Evolutionary conservation across 257 asterid species (phyloP), one percentile per base, ranked within the genome.

Genomic region (Solanum appendiculatum): DNA sequence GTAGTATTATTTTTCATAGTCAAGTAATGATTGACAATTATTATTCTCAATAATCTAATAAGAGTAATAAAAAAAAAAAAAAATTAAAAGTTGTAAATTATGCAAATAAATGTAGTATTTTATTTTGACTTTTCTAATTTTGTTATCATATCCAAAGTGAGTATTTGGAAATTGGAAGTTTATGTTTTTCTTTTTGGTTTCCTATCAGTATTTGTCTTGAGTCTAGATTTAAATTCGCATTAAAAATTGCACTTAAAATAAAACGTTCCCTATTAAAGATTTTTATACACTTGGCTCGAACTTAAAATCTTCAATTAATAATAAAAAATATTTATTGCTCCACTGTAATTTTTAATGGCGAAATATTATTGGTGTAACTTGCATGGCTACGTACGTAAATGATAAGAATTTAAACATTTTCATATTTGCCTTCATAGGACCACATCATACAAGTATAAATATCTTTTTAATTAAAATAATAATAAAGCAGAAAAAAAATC

Each of bases 171-270:
- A 63, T 63, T 63, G 31, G 0, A 54, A 54, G n/a, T 3, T 54
- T 54, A 0, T 63, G 0, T n/a, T 63, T n/a, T 25, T 4, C 9
- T 51, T 2, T n/a, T 63, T 11, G 4, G 5, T 9, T 60, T 60
- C 11, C 2, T 3, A 63, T 11, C 7, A 0, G 1, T 60, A n/a
- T 60, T 60, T 0, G 0, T 25, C 0, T 54, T 54, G 18, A 0
- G 0, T 54, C 18, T 54, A 2, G 16, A 54, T 51, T 2, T 51
- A 18, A 0, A 54, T 18, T 18, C 6, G 18, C 9, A 18, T 54
- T 18, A 0, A 54, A 15, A 1, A 6, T 54, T 54, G 18, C 1
- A 18, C 10, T 54, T 18, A 54, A 9, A 54, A 18, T 2, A 51
- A 51, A 6, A 10, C 0, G 0, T 58, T 58, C 0, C 0, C 4